Percentiles rank a stretch among this genome's conserved stretches.
Conservation (phyloP, 345 rosid genomes). For the Syzygium aromaticum region DNA sequence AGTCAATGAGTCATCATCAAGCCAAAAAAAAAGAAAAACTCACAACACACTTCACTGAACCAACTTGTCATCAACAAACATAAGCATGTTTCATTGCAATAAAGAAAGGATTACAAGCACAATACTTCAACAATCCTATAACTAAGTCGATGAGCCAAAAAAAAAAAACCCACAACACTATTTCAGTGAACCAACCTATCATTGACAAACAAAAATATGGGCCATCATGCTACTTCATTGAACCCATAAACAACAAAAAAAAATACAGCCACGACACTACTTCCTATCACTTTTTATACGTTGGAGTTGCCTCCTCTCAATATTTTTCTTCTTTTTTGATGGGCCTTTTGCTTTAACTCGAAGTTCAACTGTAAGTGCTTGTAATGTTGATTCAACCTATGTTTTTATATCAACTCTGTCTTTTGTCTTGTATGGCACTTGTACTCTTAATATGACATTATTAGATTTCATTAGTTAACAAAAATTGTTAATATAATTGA, state of each 20-base stretch:
- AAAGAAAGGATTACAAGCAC: too few species aligned
- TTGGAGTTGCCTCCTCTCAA: not conserved
- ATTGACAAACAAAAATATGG: not conserved
- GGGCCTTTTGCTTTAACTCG: not conserved
- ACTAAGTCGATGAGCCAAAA: too few species aligned
- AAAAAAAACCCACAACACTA: too few species aligned
- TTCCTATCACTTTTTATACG: not conserved
- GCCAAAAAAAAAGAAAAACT: too few species aligned
- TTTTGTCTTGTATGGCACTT: not conserved
- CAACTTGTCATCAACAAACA: not conserved
- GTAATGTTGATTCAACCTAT: not conserved
- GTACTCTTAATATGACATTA: not conserved
- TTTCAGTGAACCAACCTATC: not conserved
- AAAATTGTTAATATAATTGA: too few species aligned
- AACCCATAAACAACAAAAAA: too few species aligned
- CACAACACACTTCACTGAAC: not conserved
- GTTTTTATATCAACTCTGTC: not conserved
- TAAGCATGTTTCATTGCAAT: too few species aligned
- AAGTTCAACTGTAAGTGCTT: not conserved
- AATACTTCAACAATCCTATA: not conserved
- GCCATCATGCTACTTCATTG: too few species aligned
- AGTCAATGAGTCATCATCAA: too few species aligned
- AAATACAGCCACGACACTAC: not conserved
- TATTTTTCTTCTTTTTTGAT: too few species aligned
- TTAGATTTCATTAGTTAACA: not conserved